These are phyloP conservation scores for Colletotrichum spaethianum DNA, from an alignment of 2,329 filamentous ascomycete genomes.

Conservation along the genomic window DNA sequence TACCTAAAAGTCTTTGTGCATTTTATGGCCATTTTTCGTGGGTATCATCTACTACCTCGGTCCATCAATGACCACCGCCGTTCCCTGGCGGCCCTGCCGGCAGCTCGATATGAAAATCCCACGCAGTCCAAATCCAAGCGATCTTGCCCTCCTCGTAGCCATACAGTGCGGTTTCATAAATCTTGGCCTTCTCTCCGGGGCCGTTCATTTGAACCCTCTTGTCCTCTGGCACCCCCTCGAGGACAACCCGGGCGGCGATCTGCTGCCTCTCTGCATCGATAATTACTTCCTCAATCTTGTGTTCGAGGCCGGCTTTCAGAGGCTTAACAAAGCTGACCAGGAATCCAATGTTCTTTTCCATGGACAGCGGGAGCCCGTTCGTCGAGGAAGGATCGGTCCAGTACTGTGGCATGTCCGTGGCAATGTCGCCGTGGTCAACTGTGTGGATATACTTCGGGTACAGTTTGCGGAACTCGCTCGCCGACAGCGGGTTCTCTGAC, in stretches of 20 bases:
- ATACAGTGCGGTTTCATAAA: slow-evolving; percentile 21
- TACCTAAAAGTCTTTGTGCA: no score
- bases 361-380: neutral
- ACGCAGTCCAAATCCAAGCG: slow-evolving; percentile 8
- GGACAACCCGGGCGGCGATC: slow-evolving; percentile 13
- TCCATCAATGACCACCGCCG: neutral
- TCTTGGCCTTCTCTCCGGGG: neutral
- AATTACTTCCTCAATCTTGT: slow-evolving; percentile 20
- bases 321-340: neutral
- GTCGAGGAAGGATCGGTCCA: neutral
- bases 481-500: slow-evolving; percentile 2
- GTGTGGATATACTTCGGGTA: slow-evolving; percentile 27
- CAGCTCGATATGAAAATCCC: slow-evolving; percentile 15
- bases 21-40: no score
- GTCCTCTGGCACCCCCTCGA: slow-evolving; percentile 23
- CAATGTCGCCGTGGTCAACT: slow-evolving; percentile 18
- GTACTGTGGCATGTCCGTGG: neutral
- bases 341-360: neutral
- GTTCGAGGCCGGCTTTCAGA: slow-evolving; percentile 18
- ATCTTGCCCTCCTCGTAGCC: slow-evolving; percentile 2
- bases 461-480: neutral
- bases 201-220: slow-evolving; percentile 14
- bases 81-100: neutral
- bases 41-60: neutral
- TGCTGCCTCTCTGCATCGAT: slow-evolving; percentile 25